These are phyloP conservation scores for Aechmea fasciata DNA, from an alignment of 176 grass and related monocot species.

Conservation along the genomic window DNA sequence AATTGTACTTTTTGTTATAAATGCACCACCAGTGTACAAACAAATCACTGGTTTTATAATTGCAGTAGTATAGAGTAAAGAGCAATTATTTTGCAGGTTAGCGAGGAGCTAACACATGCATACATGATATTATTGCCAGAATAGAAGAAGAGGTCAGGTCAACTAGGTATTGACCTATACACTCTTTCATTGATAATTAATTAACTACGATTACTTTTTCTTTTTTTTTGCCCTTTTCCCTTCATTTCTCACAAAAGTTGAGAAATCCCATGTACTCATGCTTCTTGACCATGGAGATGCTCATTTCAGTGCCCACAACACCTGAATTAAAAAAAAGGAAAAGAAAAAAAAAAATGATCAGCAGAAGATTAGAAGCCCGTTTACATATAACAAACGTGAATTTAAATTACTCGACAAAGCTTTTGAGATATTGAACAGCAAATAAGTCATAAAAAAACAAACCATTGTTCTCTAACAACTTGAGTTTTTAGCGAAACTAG, in stretches of 20 bases:
- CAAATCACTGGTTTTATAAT: background rate
- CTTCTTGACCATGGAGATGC: constrained; percentile 68
- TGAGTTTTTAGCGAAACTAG: background rate
- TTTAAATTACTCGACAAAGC: background rate
- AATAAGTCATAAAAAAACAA: too few species aligned
- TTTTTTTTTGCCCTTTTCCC: background rate
- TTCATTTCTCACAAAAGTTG: constrained; percentile 40
- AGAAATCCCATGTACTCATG: constrained; percentile 96
- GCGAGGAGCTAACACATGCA: constrained; percentile 1
- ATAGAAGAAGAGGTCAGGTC: constrained; percentile 27
- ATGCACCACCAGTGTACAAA: too few species aligned
- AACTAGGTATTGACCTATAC: constrained; percentile 57
- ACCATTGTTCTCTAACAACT: too few species aligned
- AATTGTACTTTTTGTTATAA: too few species aligned
- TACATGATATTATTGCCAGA: background rate
- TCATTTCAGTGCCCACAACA: constrained; percentile 66
- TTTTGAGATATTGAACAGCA: too few species aligned
- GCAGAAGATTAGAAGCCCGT: background rate
- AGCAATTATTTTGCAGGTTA: background rate
- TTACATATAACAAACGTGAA: background rate
- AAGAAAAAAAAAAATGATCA: background rate
- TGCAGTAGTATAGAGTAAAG: background rate
- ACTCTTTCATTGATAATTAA: constrained; percentile 9
- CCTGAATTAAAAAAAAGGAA: constrained; percentile 44
- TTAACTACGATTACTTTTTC: background rate